phyloP scores from a whole-genome alignment of 345 rosid genomes.

The Eucalyptus caleyi region DNA sequence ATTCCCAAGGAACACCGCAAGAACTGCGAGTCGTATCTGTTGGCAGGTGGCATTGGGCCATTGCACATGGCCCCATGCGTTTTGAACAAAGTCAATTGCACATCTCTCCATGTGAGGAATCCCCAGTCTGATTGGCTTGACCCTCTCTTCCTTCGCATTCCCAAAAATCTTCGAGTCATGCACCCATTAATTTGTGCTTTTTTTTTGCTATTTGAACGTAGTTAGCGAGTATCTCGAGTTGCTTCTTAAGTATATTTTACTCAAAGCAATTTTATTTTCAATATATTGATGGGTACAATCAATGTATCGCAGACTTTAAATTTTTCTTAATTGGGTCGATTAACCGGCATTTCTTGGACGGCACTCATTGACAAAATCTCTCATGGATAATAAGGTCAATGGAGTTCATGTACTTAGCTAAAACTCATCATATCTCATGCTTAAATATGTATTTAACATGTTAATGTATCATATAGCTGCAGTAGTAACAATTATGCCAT shows the following conservation, averaged over 20 bases:
- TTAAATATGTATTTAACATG: neutral
- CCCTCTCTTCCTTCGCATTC: neutral
- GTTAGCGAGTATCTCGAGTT: neutral
- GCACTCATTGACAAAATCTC: neutral
- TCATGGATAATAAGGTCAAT: neutral
- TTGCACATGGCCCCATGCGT: neutral
- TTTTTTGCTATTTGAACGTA: neutral
- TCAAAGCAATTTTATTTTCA: neutral
- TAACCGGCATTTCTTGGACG: neutral
- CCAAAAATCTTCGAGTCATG: neutral
- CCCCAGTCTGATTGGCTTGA: neutral
- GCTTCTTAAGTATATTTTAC: neutral
- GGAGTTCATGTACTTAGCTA: neutral
- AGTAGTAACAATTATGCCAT: neutral
- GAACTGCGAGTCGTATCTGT: neutral
- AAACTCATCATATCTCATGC: neutral
- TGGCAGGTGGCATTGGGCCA: neutral
- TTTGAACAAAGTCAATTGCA: neutral
- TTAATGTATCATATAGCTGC: neutral
- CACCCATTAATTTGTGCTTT: neutral
- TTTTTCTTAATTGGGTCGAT: neutral
- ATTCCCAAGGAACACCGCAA: neutral
- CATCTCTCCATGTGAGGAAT: neutral
- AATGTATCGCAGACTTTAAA: neutral
- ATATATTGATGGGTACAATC: neutral